Evolutionary conservation across 2,329 filamentous ascomycete species (phyloP).

Genomic region (Phyllosticta paracitricarpa): DNA sequence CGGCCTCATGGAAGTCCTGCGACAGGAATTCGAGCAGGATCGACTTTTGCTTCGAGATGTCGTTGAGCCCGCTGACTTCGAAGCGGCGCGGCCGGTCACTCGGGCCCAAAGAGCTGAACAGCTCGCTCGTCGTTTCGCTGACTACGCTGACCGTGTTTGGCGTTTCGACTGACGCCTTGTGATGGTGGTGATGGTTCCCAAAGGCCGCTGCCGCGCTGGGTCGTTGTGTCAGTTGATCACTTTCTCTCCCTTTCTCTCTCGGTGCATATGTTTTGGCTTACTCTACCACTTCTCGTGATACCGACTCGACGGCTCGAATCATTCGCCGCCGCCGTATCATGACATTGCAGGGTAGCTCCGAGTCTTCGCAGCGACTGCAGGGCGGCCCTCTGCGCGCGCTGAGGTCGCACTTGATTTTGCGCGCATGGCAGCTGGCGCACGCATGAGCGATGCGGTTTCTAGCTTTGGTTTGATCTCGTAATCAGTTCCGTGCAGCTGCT

Average conservation of each 20-base stretch:
- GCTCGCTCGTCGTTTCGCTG: not conserved
- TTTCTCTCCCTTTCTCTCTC: no score
- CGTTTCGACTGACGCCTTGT: not conserved
- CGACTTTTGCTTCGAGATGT: not conserved
- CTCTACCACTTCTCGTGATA: not conserved
- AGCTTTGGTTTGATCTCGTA: not conserved
- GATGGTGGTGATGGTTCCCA: not conserved
- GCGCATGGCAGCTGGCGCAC: not conserved
- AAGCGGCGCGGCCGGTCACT: not conserved
- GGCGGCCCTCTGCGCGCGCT: not conserved
- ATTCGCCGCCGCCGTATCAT: not conserved
- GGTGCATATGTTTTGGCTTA: not conserved
- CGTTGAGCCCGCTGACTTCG: not conserved
- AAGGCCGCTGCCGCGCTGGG: not conserved
- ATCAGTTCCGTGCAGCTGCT: not conserved
- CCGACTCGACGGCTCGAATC: not conserved
- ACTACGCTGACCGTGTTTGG: not conserved
- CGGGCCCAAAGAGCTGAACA: not conserved
- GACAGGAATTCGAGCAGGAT: not conserved
- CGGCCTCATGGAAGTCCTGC: not conserved
- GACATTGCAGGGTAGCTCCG: not conserved
- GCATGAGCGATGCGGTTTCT: not conserved
- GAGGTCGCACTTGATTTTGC: not conserved
- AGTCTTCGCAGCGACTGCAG: not conserved
- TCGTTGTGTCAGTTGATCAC: not conserved